phyloP scores from a whole-genome alignment of 306 rosid species.

The Corylus americana region DNA sequence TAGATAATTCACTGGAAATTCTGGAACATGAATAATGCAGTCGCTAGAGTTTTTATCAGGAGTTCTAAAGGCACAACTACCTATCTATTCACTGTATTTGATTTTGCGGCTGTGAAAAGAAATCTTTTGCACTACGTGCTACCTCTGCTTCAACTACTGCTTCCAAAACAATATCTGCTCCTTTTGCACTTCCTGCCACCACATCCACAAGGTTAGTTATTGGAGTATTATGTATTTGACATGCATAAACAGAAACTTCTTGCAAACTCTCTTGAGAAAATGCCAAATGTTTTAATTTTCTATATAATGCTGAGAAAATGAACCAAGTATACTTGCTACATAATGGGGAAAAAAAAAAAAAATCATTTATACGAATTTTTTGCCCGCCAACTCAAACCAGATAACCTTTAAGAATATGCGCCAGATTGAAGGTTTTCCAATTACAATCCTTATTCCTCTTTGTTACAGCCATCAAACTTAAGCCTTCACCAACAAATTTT shows the following conservation, averaged over 20 bases:
- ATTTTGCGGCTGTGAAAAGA: slow-evolving; percentile 72
- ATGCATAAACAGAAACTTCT: background rate
- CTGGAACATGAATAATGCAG: background rate
- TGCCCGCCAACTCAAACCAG: background rate
- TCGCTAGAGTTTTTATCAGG: background rate
- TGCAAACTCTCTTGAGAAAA: background rate
- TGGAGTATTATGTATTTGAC: background rate
- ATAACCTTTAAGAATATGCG: background rate
- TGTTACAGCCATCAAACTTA: background rate
- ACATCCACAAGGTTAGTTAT: slow-evolving; percentile 21
- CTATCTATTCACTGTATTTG: slow-evolving; percentile 25
- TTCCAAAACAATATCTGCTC: slow-evolving; percentile 77
- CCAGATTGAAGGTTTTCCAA: background rate
- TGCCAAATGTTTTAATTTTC: too few species aligned
- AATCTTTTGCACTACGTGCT: slow-evolving; percentile 77
- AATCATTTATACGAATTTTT: background rate
- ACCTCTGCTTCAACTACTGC: slow-evolving; percentile 90
- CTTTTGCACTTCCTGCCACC: slow-evolving; percentile 56
- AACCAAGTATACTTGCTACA: background rate
- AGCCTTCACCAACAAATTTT: background rate
- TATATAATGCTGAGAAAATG: too few species aligned
- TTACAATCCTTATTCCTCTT: background rate
- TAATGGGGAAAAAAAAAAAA: background rate
- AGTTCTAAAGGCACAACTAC: background rate
- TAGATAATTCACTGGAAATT: background rate